These are phyloP conservation scores for Aspergillus avenaceus DNA, from an alignment of 495 filamentous ascomycete genomes.

Conservation along the genomic window DNA sequence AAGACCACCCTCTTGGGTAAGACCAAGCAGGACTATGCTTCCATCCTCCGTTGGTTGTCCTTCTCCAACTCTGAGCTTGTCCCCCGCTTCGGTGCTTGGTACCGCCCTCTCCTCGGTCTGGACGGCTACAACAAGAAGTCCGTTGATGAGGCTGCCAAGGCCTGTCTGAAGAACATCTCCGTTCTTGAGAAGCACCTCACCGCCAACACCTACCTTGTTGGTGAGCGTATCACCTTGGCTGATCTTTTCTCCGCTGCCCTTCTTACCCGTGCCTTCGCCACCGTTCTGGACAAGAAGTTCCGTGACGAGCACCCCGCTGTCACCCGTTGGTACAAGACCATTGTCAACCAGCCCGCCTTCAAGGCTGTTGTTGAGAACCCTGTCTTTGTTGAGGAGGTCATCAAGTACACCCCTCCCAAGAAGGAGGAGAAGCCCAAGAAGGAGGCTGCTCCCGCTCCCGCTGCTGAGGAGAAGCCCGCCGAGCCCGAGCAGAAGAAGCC, in stretches of 20 bases:
- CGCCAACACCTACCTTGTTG: conserved; percentile 93
- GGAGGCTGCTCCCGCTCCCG: conserved; percentile 49
- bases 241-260: conserved; percentile 80
- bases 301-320: conserved; percentile 75
- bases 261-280: conserved; percentile 80
- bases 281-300: conserved; percentile 84
- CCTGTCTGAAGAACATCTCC: conserved; percentile 58
- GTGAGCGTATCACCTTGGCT: conserved; percentile 94
- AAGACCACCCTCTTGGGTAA: conserved; percentile 98
- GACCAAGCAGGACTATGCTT: conserved; percentile 99
- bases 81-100: conserved; percentile 71
- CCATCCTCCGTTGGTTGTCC: conserved; percentile 96
- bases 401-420: conserved; percentile 90
- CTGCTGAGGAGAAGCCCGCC: conserved; percentile 61
- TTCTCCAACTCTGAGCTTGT: conserved; percentile 85
- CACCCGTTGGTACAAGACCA: conserved; percentile 90
- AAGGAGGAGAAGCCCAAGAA: conserved; percentile 71
- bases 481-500: conserved; percentile 74
- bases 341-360: conserved; percentile 88
- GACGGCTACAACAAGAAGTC: conserved; percentile 96
- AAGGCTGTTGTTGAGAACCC: conserved; percentile 69
- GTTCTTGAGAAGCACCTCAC: conserved; percentile 84
- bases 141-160: conserved; percentile 73
- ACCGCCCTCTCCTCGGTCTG: conserved; percentile 78
- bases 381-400: conserved; percentile 73